Percentiles rank a stretch among this genome's conserved stretches.
phyloP scores from a whole-genome alignment of 495 filamentous ascomycete species.

The Letharia columbiana region DNA sequence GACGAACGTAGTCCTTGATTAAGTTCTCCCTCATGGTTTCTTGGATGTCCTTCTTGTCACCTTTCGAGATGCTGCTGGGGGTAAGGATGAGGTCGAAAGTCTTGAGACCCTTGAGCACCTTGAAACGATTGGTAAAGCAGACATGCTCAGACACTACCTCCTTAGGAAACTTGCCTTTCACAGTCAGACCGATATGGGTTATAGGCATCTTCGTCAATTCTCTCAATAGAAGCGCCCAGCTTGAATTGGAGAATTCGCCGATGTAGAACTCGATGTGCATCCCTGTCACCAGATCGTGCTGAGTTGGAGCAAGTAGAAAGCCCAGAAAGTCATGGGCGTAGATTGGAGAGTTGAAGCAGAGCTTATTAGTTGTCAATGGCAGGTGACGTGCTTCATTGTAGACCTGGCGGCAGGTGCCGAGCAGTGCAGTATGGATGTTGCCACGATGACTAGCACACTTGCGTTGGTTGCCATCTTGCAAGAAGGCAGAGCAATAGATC shows the following conservation, averaged over 20 bases:
- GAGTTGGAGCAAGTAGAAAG: slow-evolving; percentile 2
- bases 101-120: slow-evolving; percentile 6
- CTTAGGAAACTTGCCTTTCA: slow-evolving; percentile 7
- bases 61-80: neutral
- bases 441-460: slow-evolving; percentile 5
- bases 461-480: slow-evolving; percentile 12
- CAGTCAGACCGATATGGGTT: slow-evolving; percentile 15
- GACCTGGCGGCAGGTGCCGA: slow-evolving; percentile 25
- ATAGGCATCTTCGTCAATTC: slow-evolving; percentile 10
- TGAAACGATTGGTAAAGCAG: slow-evolving; percentile 12
- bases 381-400: slow-evolving; percentile 19
- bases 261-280: slow-evolving; percentile 13
- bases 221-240: neutral
- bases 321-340: slow-evolving; percentile 11
- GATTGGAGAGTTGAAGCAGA: slow-evolving; percentile 6
- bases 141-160: neutral
- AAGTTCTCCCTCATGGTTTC: slow-evolving; percentile 10
- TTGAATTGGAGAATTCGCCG: neutral
- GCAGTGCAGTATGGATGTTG: slow-evolving; percentile 17
- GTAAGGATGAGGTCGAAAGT: slow-evolving; percentile 8
- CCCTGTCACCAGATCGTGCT: neutral
- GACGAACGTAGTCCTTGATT: slow-evolving; percentile 2
- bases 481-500: slow-evolving; percentile 24
- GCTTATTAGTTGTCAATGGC: slow-evolving; percentile 14
- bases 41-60: slow-evolving; percentile 6